A percentile compares a stretch with the other conserved stretches of the same genome.
These are phyloP conservation scores for Lavandula angustifolia DNA, from an alignment of 257 asterid genomes.

Conservation along the genomic window DNA sequence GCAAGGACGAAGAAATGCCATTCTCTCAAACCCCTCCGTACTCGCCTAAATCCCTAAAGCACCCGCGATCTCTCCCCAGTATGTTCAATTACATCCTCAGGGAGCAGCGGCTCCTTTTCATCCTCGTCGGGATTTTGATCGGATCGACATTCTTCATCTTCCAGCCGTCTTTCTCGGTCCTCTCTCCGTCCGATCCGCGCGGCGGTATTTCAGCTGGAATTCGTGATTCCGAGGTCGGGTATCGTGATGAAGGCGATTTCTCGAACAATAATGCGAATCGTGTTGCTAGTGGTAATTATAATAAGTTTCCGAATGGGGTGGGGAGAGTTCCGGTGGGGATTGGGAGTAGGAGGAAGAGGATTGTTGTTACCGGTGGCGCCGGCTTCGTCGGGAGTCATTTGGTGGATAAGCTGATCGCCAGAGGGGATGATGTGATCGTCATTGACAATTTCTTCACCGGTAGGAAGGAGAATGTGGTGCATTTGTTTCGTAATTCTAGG, in stretches of 20 bases:
- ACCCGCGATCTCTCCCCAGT: conserved; percentile 74
- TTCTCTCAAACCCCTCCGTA: conserved; percentile 48
- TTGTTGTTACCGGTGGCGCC: conserved; percentile 78
- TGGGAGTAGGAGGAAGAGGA: conserved; percentile 58
- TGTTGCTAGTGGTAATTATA: background rate
- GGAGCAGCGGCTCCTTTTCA: conserved; percentile 84
- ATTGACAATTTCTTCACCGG: conserved; percentile 77
- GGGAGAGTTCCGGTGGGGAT: conserved; percentile 72
- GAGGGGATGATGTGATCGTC: conserved; percentile 82
- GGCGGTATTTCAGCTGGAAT: conserved; percentile 29
- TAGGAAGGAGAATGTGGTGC: conserved; percentile 71
- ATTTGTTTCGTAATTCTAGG: conserved; percentile 68
- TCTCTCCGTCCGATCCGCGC: conserved; percentile 31
- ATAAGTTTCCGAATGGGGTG: conserved; percentile 42
- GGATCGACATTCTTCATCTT: conserved; percentile 78
- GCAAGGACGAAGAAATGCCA: conserved; percentile 69
- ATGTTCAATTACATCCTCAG: conserved; percentile 70
- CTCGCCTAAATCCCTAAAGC: conserved; percentile 81
- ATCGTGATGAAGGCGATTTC: conserved; percentile 19
- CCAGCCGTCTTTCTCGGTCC: conserved; percentile 57
- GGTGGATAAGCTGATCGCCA: conserved; percentile 68
- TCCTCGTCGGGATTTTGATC: conserved; percentile 70
- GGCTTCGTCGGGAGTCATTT: conserved; percentile 83
- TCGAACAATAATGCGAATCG: conserved; percentile 14
- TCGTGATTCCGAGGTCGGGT: conserved; percentile 32